These are phyloP conservation scores for Acarospora socialis DNA, from an alignment of 2,329 filamentous ascomycete genomes.

Conservation along the genomic window DNA sequence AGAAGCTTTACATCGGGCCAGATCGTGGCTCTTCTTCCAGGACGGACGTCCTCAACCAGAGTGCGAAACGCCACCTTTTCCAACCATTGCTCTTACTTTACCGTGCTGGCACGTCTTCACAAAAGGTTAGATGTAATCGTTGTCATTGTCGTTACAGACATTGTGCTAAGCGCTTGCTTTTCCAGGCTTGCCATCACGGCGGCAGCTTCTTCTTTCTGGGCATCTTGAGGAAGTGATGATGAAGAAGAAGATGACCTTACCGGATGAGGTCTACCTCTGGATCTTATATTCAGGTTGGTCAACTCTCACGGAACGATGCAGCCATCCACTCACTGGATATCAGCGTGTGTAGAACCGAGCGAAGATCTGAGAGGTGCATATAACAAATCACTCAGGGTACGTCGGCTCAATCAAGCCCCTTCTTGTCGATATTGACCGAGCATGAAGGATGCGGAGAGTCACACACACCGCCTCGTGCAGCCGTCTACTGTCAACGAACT, in stretches of 20 bases:
- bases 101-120: too few relatives aligned
- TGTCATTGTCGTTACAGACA: too few relatives aligned
- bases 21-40: slow-evolving; percentile 45
- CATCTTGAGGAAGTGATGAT: slow-evolving; percentile 40
- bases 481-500: slow-evolving; percentile 39
- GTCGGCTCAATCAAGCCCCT: slow-evolving; percentile 24
- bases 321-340: slow-evolving; percentile 6
- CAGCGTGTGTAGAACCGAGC: slow-evolving; percentile 40
- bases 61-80: slow-evolving; percentile 13
- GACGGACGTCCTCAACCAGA: slow-evolving; percentile 15
- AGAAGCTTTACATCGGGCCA: slow-evolving; percentile 40
- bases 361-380: slow-evolving; percentile 47
- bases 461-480: too few relatives aligned
- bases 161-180: too few relatives aligned
- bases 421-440: too few relatives aligned
- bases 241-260: slow-evolving; percentile 34
- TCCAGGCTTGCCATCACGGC: slow-evolving; percentile 23
- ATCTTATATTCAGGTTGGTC: slow-evolving; percentile 37
- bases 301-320: slow-evolving; percentile 16
- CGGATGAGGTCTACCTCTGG: slow-evolving; percentile 54
- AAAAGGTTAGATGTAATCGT: too few relatives aligned
- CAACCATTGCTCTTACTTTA: slow-evolving; percentile 28
- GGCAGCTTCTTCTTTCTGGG: slow-evolving; percentile 48
- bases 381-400: slow-evolving; percentile 36
- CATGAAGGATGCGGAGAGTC: too few relatives aligned